Evolutionary conservation across 352 stramenopile genomes (phyloP).

Genomic region (Globisporangium paddicum): DNA sequence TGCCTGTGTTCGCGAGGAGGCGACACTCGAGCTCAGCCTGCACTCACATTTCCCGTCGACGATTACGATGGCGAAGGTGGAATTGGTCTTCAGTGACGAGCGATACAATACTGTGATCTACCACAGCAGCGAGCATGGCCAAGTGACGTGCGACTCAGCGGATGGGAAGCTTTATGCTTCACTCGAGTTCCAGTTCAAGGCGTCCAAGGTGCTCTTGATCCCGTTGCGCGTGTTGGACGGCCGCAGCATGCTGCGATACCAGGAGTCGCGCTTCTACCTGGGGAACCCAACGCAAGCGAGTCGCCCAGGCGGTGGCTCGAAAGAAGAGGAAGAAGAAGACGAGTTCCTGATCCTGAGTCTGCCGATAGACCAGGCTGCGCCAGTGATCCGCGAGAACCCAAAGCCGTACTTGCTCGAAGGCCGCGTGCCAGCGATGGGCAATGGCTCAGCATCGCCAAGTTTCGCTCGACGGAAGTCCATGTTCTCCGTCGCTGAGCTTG

Average conservation of each 20-base stretch:
- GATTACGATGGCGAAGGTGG: constrained; percentile 55
- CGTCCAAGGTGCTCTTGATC: constrained; percentile 30
- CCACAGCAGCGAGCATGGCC: constrained; percentile 19
- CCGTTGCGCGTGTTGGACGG: constrained; percentile 54
- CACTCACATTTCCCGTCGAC: constrained; percentile 50
- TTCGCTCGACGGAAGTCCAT: constrained; percentile 79
- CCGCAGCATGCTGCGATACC: constrained; percentile 48
- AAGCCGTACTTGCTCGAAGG: constrained; percentile 49
- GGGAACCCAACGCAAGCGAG: constrained; percentile 7
- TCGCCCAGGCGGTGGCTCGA: background rate
- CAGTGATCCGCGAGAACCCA: constrained; percentile 28
- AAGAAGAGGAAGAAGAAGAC: constrained; percentile 22
- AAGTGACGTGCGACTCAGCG: constrained; percentile 11
- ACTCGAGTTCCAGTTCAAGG: constrained; percentile 44
- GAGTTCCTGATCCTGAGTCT: constrained; percentile 58
- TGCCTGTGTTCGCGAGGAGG: constrained; percentile 64
- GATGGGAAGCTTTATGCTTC: constrained; percentile 40
- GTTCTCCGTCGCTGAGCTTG: constrained; percentile 49
- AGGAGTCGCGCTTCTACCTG: constrained; percentile 62
- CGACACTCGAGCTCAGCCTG: constrained; percentile 42
- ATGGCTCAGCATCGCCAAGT: constrained; percentile 74
- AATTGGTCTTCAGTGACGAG: constrained; percentile 73
- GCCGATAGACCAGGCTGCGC: constrained; percentile 34
- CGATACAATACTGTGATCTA: constrained; percentile 63
- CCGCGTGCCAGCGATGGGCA: constrained; percentile 78